Conservation (phyloP, 2,329 filamentous ascomycete species). For the Lachnellula occidentalis region DNA sequence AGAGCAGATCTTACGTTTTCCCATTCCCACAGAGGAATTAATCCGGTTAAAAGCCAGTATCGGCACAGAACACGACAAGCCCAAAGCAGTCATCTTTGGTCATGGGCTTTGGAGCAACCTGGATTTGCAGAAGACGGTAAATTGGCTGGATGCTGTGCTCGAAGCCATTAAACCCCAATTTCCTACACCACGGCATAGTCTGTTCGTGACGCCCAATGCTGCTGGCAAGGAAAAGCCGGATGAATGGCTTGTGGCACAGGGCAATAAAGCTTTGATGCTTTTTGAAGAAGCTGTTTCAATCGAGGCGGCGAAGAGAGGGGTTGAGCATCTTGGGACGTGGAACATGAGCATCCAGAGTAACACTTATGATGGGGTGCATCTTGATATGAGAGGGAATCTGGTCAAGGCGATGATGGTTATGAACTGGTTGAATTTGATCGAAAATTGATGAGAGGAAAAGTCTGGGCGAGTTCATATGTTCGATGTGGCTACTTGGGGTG, state of each 20-base stretch:
- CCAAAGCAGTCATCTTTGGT: constrained; percentile 40
- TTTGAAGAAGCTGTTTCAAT: constrained; percentile 36
- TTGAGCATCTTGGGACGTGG: constrained; percentile 45
- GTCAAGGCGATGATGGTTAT: constrained; percentile 45
- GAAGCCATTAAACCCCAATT: constrained; percentile 22
- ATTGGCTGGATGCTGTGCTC: constrained; percentile 38
- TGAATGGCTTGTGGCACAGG: constrained; percentile 41
- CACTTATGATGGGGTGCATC: constrained; percentile 43
- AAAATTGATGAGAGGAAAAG: background rate
- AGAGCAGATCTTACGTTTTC: constrained; percentile 40
- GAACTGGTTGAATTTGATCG: constrained; percentile 39
- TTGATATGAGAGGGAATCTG: constrained; percentile 43
- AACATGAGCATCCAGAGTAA: constrained; percentile 46
- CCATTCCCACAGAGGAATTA: constrained; percentile 37
- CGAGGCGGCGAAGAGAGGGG: constrained; percentile 29
- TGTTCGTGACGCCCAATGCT: constrained; percentile 41
- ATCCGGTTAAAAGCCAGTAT: constrained; percentile 35
- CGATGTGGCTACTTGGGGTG: too few species aligned
- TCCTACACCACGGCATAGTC: constrained; percentile 16
- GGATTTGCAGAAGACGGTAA: constrained; percentile 35
- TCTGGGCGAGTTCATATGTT: too few species aligned
- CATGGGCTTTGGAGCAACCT: constrained; percentile 45
- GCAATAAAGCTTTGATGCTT: constrained; percentile 41
- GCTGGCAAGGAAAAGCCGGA: constrained; percentile 41
- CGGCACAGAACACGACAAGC: constrained; percentile 18